A percentile compares a stretch with the other conserved stretches of the same genome.
phyloP scores from a whole-genome alignment of 78 protist species.

The Dictyostelium capitatum region DNA sequence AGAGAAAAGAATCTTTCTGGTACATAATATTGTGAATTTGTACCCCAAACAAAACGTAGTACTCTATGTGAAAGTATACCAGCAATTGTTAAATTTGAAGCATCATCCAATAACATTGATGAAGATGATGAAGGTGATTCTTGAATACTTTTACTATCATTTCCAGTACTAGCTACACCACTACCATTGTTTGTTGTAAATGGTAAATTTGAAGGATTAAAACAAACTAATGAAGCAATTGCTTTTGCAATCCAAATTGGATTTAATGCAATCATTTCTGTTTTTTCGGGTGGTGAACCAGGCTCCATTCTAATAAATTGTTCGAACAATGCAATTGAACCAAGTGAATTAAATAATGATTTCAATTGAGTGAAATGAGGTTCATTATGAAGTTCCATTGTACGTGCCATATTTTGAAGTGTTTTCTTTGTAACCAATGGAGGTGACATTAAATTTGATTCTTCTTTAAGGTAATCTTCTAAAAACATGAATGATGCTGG shows the following conservation, averaged over 20 bases:
- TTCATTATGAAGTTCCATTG: slow-evolving; percentile 71
- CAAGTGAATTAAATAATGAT: slow-evolving; percentile 55
- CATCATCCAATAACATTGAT: background rate
- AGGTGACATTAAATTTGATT: slow-evolving; percentile 65
- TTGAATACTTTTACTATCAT: background rate
- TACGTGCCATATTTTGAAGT: slow-evolving; percentile 51
- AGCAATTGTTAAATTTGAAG: background rate
- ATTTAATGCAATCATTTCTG: slow-evolving; percentile 62
- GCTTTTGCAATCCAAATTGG: slow-evolving; percentile 69
- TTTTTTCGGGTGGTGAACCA: slow-evolving; percentile 46
- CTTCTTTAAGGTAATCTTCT: slow-evolving; percentile 63
- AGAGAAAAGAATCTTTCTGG: slow-evolving; percentile 75
- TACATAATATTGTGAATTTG: slow-evolving; percentile 48
- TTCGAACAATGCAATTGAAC: slow-evolving; percentile 57
- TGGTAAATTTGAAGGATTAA: slow-evolving; percentile 29
- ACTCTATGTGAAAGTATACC: slow-evolving; percentile 57
- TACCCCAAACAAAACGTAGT: slow-evolving; percentile 61
- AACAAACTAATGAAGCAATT: slow-evolving; percentile 37
- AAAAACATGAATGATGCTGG: slow-evolving; percentile 65
- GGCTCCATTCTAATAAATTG: slow-evolving; percentile 70
- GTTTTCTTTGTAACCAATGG: slow-evolving; percentile 47
- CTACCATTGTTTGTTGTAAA: background rate
- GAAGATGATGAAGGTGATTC: background rate
- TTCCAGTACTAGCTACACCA: background rate
- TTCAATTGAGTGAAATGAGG: slow-evolving; percentile 75